Percentiles rank a stretch among this genome's conserved stretches.
phyloP scores from a whole-genome alignment of 1,284 basidiomycete genomes.

The Trametes versicolor region DNA sequence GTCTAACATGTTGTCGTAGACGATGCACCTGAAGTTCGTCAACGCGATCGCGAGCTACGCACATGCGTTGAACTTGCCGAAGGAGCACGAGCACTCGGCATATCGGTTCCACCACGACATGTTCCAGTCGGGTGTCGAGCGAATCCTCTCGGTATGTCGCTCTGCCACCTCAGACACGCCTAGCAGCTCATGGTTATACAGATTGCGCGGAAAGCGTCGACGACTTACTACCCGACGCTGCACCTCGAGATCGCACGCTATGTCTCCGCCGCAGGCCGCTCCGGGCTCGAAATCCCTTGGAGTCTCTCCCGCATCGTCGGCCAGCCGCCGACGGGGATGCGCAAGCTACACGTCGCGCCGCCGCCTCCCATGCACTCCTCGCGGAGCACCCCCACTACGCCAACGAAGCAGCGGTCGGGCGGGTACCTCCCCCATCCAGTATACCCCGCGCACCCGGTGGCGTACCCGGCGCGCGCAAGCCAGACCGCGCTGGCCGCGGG shows the following conservation, averaged over 20 bases:
- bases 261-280: constrained; percentile 66
- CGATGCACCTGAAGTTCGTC: constrained; percentile 84
- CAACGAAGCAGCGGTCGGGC: constrained; percentile 28
- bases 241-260: constrained; percentile 93
- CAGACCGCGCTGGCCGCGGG: constrained; percentile 13
- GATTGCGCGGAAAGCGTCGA: constrained; percentile 93
- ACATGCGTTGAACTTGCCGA: constrained; percentile 69
- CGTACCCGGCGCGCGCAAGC: constrained; percentile 15
- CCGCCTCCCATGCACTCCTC: constrained; percentile 21
- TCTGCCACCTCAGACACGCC: constrained; percentile 45
- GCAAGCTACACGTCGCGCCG: constrained; percentile 42
- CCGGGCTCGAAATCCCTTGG: constrained; percentile 82
- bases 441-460: constrained; percentile 21
- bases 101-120: constrained; percentile 85
- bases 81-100: constrained; percentile 77
- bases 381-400: constrained; percentile 30
- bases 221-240: constrained; percentile 90
- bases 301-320: constrained; percentile 77
- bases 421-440: constrained; percentile 20
- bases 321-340: constrained; percentile 66
- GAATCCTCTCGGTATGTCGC: constrained; percentile 78
- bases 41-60: constrained; percentile 78
- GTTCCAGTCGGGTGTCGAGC: constrained; percentile 89
- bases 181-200: constrained; percentile 45
- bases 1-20: constrained; percentile 55